A percentile compares a stretch with the other conserved stretches of the same genome.
phyloP scores from a whole-genome alignment of 1,284 basidiomycete species.

The Takashimella koratensis region DNA sequence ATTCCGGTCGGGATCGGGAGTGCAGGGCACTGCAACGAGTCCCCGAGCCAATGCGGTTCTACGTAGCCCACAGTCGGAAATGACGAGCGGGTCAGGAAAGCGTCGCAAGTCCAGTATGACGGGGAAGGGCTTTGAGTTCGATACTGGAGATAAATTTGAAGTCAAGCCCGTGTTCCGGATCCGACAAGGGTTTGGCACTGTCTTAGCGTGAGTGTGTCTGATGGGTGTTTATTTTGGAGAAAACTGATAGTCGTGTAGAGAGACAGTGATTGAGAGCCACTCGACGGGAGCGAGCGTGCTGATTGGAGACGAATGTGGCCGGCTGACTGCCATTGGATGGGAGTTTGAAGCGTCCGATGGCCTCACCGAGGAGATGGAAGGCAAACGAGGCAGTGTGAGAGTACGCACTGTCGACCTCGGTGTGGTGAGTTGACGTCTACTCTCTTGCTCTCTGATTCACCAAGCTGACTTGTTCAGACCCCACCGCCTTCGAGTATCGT shows the following conservation, averaged over 20 bases:
- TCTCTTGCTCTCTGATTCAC: too few relatives aligned
- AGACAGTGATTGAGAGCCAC: slow-evolving; percentile 15
- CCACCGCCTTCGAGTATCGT: slow-evolving; percentile 51
- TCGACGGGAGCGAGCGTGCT: slow-evolving; percentile 55
- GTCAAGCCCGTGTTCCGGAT: slow-evolving; percentile 39
- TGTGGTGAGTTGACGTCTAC: slow-evolving; percentile 54
- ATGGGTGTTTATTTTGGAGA: slow-evolving; percentile 47
- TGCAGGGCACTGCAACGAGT: slow-evolving; percentile 15
- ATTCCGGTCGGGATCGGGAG: neutral
- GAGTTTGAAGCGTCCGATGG: slow-evolving; percentile 46
- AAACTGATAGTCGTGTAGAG: slow-evolving; percentile 55
- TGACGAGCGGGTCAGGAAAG: slow-evolving; percentile 32
- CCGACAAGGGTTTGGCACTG: slow-evolving; percentile 46
- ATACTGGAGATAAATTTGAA: slow-evolving; percentile 20
- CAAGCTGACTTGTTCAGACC: neutral
- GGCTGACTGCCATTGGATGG: slow-evolving; percentile 62
- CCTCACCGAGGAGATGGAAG: slow-evolving; percentile 10
- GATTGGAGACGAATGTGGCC: slow-evolving; percentile 74
- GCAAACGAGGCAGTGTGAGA: slow-evolving; percentile 42
- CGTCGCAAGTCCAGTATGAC: slow-evolving; percentile 37
- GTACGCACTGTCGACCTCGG: slow-evolving; percentile 69
- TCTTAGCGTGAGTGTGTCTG: slow-evolving; percentile 37
- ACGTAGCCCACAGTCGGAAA: slow-evolving; percentile 35
- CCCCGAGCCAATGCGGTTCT: slow-evolving; percentile 26
- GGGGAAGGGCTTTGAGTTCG: slow-evolving; percentile 12